A percentile compares a stretch with the other conserved stretches of the same genome.
These are phyloP conservation scores for Cercospora sesami DNA, from an alignment of 2,329 filamentous ascomycete species.

Conservation along the genomic window DNA sequence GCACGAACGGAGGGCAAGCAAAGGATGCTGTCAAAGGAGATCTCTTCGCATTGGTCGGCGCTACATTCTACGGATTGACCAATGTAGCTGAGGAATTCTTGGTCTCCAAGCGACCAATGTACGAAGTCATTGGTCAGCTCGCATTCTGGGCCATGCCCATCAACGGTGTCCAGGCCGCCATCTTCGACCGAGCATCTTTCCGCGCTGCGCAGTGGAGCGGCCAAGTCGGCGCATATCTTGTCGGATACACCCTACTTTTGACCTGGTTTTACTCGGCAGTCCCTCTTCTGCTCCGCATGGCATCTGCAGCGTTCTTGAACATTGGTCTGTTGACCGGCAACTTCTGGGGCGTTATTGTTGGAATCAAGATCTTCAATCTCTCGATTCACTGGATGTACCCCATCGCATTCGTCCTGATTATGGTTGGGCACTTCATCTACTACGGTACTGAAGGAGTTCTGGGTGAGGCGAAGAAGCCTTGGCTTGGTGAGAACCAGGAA, in stretches of 20 bases:
- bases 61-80: conserved; percentile 84
- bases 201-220: conserved; percentile 46
- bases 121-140: conserved; percentile 90
- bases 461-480: conserved; percentile 90
- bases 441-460: conserved; percentile 79
- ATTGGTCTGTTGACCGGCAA: conserved; percentile 91
- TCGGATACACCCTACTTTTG: conserved; percentile 85
- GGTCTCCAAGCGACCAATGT: conserved; percentile 79
- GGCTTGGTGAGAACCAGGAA: conserved; percentile 86
- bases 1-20: conserved; percentile 66
- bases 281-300: conserved; percentile 85
- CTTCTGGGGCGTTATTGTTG: conserved; percentile 96
- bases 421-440: conserved; percentile 81
- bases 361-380: conserved; percentile 79
- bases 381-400: conserved; percentile 88
- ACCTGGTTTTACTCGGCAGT: conserved; percentile 83
- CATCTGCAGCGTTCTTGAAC: conserved; percentile 92
- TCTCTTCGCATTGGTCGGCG: conserved; percentile 83
- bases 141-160: conserved; percentile 85
- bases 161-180: conserved; percentile 85
- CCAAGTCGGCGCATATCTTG: conserved; percentile 73
- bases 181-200: conserved; percentile 83
- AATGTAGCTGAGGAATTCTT: conserved; percentile 96
- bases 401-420: conserved; percentile 90
- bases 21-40: conserved; percentile 84